These are phyloP conservation scores for Tylopilus orsonianus DNA, from an alignment of 1,284 basidiomycete genomes.

Conservation along the genomic window DNA sequence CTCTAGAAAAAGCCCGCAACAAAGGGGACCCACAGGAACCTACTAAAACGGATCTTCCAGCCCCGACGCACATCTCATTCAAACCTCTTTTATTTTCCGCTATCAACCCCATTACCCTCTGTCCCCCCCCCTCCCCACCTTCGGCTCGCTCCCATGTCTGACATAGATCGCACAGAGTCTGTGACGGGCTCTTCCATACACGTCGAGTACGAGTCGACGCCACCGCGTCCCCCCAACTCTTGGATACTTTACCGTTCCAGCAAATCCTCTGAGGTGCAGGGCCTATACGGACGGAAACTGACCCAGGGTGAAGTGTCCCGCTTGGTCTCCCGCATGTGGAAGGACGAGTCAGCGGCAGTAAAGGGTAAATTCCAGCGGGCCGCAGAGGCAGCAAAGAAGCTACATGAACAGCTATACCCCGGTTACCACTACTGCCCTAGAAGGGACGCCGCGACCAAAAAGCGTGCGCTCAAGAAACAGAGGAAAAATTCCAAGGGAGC, in stretches of 20 bases:
- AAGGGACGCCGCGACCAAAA: slow-evolving; percentile 58
- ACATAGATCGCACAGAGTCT: slow-evolving; percentile 13
- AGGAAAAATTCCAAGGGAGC: slow-evolving; percentile 34
- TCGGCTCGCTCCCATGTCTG: slow-evolving; percentile 18
- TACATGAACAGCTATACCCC: slow-evolving; percentile 66
- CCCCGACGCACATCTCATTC: slow-evolving; percentile 29
- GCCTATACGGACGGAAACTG: slow-evolving; percentile 29
- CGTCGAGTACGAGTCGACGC: slow-evolving; percentile 31
- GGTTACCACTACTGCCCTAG: slow-evolving; percentile 73
- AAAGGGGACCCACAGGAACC: slow-evolving; percentile 36
- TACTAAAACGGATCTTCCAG: slow-evolving; percentile 31
- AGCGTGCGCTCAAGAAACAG: slow-evolving; percentile 44
- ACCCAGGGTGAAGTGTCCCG: slow-evolving; percentile 75
- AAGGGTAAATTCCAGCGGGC: slow-evolving; percentile 66
- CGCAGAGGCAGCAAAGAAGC: slow-evolving; percentile 66
- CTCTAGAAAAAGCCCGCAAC: slow-evolving; percentile 36
- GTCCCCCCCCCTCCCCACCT: slow-evolving; percentile 3
- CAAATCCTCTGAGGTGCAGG: slow-evolving; percentile 46
- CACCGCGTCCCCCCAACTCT: slow-evolving; percentile 81
- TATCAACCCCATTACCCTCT: slow-evolving; percentile 5
- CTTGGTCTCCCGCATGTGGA: slow-evolving; percentile 72
- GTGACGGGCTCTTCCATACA: slow-evolving; percentile 13
- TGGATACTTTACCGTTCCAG: slow-evolving; percentile 91
- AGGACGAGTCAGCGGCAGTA: slow-evolving; percentile 49
- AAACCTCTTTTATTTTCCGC: slow-evolving; percentile 19